Evolutionary conservation across 345 rosid genomes (phyloP).

Genomic region (Syzygium oleosum): DNA sequence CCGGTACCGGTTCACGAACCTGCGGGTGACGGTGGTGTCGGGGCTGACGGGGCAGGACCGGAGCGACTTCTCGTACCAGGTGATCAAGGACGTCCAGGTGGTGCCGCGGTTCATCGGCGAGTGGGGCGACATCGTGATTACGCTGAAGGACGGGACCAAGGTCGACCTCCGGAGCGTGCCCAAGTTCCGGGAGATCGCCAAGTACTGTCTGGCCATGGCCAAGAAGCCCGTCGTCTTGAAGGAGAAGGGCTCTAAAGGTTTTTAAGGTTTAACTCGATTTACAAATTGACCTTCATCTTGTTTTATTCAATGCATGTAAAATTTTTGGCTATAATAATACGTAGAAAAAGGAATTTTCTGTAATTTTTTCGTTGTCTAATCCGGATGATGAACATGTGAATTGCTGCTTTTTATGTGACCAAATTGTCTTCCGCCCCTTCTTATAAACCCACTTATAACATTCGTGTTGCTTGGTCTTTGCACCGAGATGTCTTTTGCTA

Average conservation of each 20-base stretch:
- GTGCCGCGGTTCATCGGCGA: conserved; percentile 93
- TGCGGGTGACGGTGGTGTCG: conserved; percentile 84
- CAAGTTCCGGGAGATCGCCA: conserved; percentile 78
- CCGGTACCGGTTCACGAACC: conserved; percentile 88
- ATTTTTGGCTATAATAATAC: neutral
- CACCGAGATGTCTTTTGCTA: neutral
- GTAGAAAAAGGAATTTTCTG: neutral
- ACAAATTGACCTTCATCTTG: neutral
- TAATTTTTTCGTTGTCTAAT: neutral
- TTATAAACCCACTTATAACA: neutral
- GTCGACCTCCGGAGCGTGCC: conserved; percentile 90
- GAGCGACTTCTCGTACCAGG: conserved; percentile 88
- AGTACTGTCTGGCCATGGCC: conserved; percentile 69
- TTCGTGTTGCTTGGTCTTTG: neutral
- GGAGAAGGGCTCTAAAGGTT: conserved; percentile 50
- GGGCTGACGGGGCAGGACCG: conserved; percentile 80
- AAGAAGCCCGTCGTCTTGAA: conserved; percentile 46
- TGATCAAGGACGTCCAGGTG: conserved; percentile 79
- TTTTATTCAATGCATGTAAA: too few relatives aligned
- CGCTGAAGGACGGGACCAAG: conserved; percentile 68
- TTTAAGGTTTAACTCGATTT: neutral
- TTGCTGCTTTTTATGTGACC: neutral
- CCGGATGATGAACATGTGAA: neutral
- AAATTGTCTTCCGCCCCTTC: neutral
- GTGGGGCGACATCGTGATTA: conserved; percentile 88